Percentiles rank a stretch among this genome's conserved stretches.
These are phyloP conservation scores for Cercospora beticola DNA, from an alignment of 2,329 filamentous ascomycete species.

Conservation along the genomic window DNA sequence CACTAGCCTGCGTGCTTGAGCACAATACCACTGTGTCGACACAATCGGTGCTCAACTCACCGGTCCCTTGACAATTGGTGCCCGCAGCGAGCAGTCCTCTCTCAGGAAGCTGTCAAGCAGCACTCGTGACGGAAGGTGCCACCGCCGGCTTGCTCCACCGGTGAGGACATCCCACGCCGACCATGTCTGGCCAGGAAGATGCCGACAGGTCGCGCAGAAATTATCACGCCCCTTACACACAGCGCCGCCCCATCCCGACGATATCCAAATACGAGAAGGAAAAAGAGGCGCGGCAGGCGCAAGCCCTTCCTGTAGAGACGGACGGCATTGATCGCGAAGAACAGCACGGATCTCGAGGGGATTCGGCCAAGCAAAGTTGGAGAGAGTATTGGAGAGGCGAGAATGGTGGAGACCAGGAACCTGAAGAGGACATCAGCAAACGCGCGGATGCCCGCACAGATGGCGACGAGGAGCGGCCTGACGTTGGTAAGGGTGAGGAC, in stretches of 20 bases:
- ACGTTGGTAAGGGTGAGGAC: constrained; percentile 14
- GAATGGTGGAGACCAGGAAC: constrained; percentile 18
- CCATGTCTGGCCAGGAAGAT: constrained; percentile 41
- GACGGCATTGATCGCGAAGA: constrained; percentile 29
- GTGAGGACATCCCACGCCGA: constrained; percentile 9
- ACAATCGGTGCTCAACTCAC: neutral
- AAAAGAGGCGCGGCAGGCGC: constrained; percentile 42
- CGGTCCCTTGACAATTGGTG: neutral
- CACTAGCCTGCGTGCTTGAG: neutral
- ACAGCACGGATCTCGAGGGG: constrained; percentile 33
- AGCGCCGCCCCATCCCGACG: constrained; percentile 48
- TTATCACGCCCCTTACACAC: constrained; percentile 46
- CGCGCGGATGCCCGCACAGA: constrained; percentile 14
- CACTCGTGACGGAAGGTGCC: neutral
- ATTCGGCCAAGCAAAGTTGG: constrained; percentile 37
- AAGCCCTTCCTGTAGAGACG: constrained; percentile 34
- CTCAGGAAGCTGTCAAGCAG: neutral
- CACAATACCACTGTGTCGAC: neutral
- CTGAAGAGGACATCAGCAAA: constrained; percentile 14
- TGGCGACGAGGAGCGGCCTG: constrained; percentile 14
- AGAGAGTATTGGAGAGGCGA: constrained; percentile 29
- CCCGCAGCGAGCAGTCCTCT: neutral
- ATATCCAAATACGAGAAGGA: constrained; percentile 49
- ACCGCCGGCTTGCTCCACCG: constrained; percentile 3
- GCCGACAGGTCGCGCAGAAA: constrained; percentile 42